Conservation (phyloP, 164 flowering plant genomes). For the Liquidambar formosana region DNA sequence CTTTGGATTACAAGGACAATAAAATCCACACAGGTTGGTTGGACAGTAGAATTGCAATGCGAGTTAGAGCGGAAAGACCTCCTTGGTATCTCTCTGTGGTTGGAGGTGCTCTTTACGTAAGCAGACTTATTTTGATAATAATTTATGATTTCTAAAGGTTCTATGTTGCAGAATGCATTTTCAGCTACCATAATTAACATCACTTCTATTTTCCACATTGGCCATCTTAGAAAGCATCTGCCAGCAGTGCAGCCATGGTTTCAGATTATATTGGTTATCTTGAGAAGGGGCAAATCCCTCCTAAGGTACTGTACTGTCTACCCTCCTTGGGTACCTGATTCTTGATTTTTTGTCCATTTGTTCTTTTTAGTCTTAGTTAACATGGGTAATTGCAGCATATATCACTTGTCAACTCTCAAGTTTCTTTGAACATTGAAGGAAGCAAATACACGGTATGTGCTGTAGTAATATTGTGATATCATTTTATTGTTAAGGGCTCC, state of each 20-base stretch:
- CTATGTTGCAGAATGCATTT: not conserved
- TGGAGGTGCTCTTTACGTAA: conserved; percentile 96
- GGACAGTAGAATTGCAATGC: conserved; percentile 99
- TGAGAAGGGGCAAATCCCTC: conserved; percentile 99
- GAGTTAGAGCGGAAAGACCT: conserved; percentile 99
- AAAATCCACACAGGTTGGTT: conserved; percentile 99
- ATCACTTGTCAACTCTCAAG: conserved; percentile 88
- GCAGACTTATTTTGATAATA: conserved; percentile 19
- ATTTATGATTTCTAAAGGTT: not conserved
- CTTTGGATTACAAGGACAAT: conserved; percentile 86
- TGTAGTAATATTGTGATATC: not conserved
- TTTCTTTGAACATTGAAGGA: conserved; percentile 96
- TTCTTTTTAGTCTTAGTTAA: conserved; percentile 3
- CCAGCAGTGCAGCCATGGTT: conserved; percentile 92
- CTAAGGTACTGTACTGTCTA: conserved; percentile 61
- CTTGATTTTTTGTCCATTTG: not conserved
- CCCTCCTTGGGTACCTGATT: not conserved
- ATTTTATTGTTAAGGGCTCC: not conserved
- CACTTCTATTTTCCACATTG: conserved; percentile 8
- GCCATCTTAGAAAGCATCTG: conserved; percentile 78
- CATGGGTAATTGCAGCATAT: conserved; percentile 67
- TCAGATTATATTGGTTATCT: conserved; percentile 98
- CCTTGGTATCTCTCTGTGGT: conserved; percentile 99
- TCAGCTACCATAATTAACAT: not conserved
- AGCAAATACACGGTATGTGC: conserved; percentile 87